Conservation (phyloP, 345 rosid species). For the Gynandropsis gynandra region DNA sequence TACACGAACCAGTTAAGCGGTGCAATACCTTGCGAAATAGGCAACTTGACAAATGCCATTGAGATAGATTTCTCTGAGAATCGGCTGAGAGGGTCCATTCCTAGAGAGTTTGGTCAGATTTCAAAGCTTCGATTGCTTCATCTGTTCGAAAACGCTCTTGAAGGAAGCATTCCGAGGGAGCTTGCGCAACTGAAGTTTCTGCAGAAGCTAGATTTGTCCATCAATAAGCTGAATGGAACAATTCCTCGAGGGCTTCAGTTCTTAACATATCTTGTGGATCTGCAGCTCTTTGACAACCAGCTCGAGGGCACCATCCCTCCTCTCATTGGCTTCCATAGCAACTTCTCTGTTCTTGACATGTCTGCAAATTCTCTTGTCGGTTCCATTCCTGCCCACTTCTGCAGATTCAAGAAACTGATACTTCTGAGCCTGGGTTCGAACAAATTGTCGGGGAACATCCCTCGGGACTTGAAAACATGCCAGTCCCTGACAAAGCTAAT, state of each 20-base stretch:
- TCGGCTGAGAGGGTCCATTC: slow-evolving; percentile 50
- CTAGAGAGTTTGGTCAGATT: slow-evolving; percentile 48
- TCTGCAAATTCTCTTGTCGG: slow-evolving; percentile 58
- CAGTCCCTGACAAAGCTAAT: slow-evolving; percentile 56
- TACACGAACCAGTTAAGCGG: slow-evolving; percentile 68
- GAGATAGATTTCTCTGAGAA: slow-evolving; percentile 89
- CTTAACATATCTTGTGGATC: slow-evolving; percentile 40
- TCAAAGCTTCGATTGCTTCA: slow-evolving; percentile 47
- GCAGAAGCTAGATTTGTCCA: slow-evolving; percentile 69
- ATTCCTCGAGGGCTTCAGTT: slow-evolving; percentile 61
- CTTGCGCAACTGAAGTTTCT: slow-evolving; percentile 47
- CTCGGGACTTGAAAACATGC: slow-evolving; percentile 52
- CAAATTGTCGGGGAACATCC: slow-evolving; percentile 59
- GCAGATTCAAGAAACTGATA: slow-evolving; percentile 53
- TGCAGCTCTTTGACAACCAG: slow-evolving; percentile 71
- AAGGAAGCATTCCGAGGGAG: slow-evolving; percentile 58
- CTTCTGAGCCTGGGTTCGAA: slow-evolving; percentile 74
- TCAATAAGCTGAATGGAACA: slow-evolving; percentile 51
- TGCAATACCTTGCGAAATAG: slow-evolving; percentile 59
- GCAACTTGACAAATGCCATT: slow-evolving; percentile 39
- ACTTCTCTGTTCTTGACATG: slow-evolving; percentile 55
- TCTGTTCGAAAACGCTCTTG: slow-evolving; percentile 62
- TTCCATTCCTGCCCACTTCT: slow-evolving; percentile 57
- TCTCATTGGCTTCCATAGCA: slow-evolving; percentile 47
- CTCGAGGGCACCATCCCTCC: slow-evolving; percentile 62